A percentile compares a stretch with the other conserved stretches of the same genome.
These are phyloP conservation scores for Pugionium cornutum DNA, from an alignment of 345 rosid species.

Conservation along the genomic window DNA sequence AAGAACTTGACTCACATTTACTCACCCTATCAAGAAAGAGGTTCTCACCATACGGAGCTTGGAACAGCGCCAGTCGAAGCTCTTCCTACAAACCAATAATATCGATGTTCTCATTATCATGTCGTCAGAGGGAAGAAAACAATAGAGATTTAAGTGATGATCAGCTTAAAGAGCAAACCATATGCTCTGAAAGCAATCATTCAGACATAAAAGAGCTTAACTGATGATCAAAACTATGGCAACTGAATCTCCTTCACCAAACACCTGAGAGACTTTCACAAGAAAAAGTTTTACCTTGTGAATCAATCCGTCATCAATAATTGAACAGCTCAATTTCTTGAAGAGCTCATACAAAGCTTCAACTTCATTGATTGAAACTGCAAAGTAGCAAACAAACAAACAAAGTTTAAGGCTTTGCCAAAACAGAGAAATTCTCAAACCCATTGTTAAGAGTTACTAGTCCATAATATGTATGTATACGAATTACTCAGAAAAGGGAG, in stretches of 20 bases:
- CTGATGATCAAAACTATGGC: background rate
- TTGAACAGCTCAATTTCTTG: conserved; percentile 65
- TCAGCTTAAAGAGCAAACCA: background rate
- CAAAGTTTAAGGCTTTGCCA: background rate
- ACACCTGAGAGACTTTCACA: conserved; percentile 10
- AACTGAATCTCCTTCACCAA: background rate
- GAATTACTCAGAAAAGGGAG: background rate
- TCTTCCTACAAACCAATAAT: conserved; percentile 62
- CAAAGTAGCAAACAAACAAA: conserved; percentile 4
- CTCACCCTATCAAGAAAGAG: conserved; percentile 88
- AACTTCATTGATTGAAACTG: conserved; percentile 72
- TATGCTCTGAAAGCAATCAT: background rate
- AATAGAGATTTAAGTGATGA: background rate
- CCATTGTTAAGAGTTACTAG: background rate
- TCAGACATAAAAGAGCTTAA: background rate
- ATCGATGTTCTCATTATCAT: background rate
- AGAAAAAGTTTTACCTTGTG: conserved; percentile 58
- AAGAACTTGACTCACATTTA: background rate
- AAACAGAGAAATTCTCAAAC: background rate
- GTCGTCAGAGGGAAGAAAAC: background rate
- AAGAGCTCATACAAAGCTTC: conserved; percentile 73
- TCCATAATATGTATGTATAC: background rate
- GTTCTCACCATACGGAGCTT: conserved; percentile 61
- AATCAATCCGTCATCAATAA: conserved; percentile 68
- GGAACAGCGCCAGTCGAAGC: conserved; percentile 73